Conservation (phyloP, 2,329 filamentous ascomycete species). For the Alternaria panax region DNA sequence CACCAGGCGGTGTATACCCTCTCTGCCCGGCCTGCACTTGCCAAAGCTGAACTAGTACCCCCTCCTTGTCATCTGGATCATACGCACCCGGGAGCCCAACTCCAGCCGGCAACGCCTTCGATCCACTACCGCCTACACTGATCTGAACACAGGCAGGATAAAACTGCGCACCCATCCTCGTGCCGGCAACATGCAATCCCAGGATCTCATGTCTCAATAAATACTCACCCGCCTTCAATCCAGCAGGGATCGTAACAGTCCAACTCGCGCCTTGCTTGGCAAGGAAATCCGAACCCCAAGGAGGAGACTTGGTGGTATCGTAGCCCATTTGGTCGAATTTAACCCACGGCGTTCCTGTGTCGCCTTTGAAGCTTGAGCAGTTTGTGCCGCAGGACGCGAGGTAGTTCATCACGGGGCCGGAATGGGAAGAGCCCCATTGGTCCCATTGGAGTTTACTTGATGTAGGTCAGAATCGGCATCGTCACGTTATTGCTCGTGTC, state of each 20-base stretch:
- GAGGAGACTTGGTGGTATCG: conserved; percentile 34
- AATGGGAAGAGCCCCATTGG: conserved; percentile 42
- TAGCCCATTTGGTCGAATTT: conserved; percentile 51
- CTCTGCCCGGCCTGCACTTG: conserved; percentile 19
- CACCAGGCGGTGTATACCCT: conserved; percentile 28
- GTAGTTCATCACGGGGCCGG: conserved; percentile 49
- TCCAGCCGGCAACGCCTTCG: conserved; percentile 19
- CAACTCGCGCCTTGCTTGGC: conserved; percentile 45
- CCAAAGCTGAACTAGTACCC: conserved; percentile 27
- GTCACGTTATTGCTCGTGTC: not conserved
- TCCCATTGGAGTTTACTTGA: conserved; percentile 45
- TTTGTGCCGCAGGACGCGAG: conserved; percentile 46
- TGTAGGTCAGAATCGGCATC: not conserved
- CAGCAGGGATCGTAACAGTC: conserved; percentile 42
- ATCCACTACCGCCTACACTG: conserved; percentile 22
- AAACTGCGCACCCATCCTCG: conserved; percentile 28
- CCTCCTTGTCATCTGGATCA: conserved; percentile 28
- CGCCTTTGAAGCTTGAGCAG: conserved; percentile 45
- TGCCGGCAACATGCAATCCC: conserved; percentile 8
- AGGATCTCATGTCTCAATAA: conserved; percentile 31
- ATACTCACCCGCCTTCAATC: conserved; percentile 39
- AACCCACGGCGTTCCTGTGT: conserved; percentile 47
- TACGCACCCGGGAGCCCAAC: conserved; percentile 33
- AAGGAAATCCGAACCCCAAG: conserved; percentile 49
- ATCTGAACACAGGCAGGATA: conserved; percentile 29